Conservation (phyloP, 2,329 filamentous ascomycete species). For the Paramyrothecium sp. region DNA sequence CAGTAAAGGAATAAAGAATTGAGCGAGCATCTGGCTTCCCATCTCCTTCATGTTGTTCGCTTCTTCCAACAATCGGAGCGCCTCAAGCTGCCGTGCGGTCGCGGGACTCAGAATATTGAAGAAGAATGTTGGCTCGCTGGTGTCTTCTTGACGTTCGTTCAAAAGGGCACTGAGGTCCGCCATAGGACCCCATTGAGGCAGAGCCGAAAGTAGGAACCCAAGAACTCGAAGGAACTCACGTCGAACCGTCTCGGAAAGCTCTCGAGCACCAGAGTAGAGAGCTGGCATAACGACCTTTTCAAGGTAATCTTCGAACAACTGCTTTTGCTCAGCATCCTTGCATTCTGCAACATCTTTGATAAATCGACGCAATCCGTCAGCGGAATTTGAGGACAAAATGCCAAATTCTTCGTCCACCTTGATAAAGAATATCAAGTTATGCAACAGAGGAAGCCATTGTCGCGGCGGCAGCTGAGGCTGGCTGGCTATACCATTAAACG, state of each 20-base stretch:
- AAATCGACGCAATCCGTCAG: conserved; percentile 76
- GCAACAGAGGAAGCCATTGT: conserved; percentile 85
- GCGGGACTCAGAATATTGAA: conserved; percentile 90
- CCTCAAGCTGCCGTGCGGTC: conserved; percentile 79
- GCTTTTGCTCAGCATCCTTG: conserved; percentile 24
- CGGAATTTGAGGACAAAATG: conserved; percentile 76
- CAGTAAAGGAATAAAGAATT: conserved; percentile 86
- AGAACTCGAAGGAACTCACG: conserved; percentile 79
- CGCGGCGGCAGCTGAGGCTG: conserved; percentile 58
- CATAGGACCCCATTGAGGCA: conserved; percentile 69
- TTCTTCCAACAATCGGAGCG: conserved; percentile 72
- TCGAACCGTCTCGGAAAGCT: conserved; percentile 80
- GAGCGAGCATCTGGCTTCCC: conserved; percentile 73
- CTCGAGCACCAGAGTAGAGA: conserved; percentile 72
- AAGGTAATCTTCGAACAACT: conserved; percentile 57
- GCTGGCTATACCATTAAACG: conserved; percentile 72
- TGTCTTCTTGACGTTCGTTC: conserved; percentile 60
- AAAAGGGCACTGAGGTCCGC: conserved; percentile 73
- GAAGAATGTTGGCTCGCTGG: conserved; percentile 73
- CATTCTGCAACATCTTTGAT: conserved; percentile 60
- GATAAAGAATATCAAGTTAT: conserved; percentile 88
- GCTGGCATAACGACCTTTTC: conserved; percentile 68
- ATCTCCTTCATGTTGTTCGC: conserved; percentile 65
- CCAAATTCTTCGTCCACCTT: conserved; percentile 85
- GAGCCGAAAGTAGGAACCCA: conserved; percentile 71